Evolutionary conservation across 768 basidiomycete genomes (phyloP).

Genomic region (Cubamyces sp.): DNA sequence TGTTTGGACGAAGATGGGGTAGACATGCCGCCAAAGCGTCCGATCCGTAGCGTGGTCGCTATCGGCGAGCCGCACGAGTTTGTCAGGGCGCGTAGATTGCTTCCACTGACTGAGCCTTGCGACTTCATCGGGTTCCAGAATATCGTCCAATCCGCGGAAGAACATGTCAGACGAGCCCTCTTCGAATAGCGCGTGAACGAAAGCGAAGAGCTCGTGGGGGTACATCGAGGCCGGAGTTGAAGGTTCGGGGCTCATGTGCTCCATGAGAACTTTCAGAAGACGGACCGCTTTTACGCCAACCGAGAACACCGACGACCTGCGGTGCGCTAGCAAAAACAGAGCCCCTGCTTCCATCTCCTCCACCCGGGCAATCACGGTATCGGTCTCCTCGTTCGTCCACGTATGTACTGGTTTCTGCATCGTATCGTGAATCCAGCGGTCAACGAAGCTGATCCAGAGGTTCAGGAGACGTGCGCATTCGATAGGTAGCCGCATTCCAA

Average conservation of each 20-base stretch:
- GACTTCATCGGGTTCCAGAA: constrained; percentile 63
- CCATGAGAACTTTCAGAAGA: constrained; percentile 53
- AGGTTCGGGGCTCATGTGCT: constrained; percentile 45
- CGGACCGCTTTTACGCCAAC: constrained; percentile 70
- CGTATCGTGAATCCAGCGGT: constrained; percentile 63
- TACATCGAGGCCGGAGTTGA: constrained; percentile 33
- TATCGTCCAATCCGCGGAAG: constrained; percentile 66
- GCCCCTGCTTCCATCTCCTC: constrained; percentile 72
- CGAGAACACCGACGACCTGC: constrained; percentile 50
- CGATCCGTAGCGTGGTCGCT: constrained; percentile 70
- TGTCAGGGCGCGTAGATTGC: constrained; percentile 55
- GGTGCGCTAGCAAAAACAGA: constrained; percentile 73
- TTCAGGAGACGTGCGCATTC: constrained; percentile 69
- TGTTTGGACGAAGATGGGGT: constrained; percentile 62
- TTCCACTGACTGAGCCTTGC: constrained; percentile 70
- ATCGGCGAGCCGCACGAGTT: constrained; percentile 71
- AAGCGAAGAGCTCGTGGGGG: constrained; percentile 39
- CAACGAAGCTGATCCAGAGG: constrained; percentile 76
- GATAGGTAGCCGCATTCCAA: constrained; percentile 62
- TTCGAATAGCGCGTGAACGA: constrained; percentile 60
- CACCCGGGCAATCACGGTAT: constrained; percentile 48
- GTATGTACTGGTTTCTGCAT: constrained; percentile 45
- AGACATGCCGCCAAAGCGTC: constrained; percentile 75
- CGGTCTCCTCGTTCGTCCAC: constrained; percentile 44
- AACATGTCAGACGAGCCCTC: constrained; percentile 49